A percentile compares a stretch with the other conserved stretches of the same genome.
Conservation (phyloP, 371 early-diverging fungal genomes). For the Mortierella sp. region DNA sequence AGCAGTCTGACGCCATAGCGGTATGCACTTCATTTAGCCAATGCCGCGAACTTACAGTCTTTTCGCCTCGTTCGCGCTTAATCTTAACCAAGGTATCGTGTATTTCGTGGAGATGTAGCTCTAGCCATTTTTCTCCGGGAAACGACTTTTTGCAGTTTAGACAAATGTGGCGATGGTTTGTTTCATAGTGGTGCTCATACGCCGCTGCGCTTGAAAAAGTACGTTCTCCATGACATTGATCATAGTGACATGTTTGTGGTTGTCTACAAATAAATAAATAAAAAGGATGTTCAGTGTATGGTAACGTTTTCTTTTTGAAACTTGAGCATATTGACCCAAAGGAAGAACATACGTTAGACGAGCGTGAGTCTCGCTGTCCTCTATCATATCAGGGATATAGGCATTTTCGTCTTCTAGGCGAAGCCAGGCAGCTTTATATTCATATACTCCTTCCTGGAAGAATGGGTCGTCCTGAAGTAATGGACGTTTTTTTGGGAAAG, state of each 20-base stretch:
- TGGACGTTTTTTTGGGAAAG: constrained; percentile 27
- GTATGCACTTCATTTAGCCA: background rate
- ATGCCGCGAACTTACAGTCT: constrained; percentile 59
- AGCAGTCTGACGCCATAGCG: background rate
- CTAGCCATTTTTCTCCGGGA: constrained; percentile 65
- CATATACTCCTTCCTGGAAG: constrained; percentile 67
- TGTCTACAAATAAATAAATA: background rate
- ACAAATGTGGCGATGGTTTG: constrained; percentile 67
- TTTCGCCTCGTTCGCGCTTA: constrained; percentile 68
- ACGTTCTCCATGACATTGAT: constrained; percentile 32
- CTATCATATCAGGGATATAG: constrained; percentile 28
- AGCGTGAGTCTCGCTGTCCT: background rate
- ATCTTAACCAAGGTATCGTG: constrained; percentile 66
- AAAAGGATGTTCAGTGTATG: background rate
- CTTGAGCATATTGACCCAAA: background rate
- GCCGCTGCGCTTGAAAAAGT: constrained; percentile 59
- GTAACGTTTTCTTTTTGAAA: background rate
- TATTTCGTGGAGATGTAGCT: constrained; percentile 68
- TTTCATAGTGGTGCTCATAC: constrained; percentile 72
- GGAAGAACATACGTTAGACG: background rate
- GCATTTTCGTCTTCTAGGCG: constrained; percentile 38
- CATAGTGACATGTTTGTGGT: constrained; percentile 51
- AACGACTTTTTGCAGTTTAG: constrained; percentile 63
- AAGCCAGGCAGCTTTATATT: constrained; percentile 65
- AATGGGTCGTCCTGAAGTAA: constrained; percentile 59